These are phyloP conservation scores for Daldinia loculata DNA, from an alignment of 495 filamentous ascomycete genomes.

Conservation along the genomic window DNA sequence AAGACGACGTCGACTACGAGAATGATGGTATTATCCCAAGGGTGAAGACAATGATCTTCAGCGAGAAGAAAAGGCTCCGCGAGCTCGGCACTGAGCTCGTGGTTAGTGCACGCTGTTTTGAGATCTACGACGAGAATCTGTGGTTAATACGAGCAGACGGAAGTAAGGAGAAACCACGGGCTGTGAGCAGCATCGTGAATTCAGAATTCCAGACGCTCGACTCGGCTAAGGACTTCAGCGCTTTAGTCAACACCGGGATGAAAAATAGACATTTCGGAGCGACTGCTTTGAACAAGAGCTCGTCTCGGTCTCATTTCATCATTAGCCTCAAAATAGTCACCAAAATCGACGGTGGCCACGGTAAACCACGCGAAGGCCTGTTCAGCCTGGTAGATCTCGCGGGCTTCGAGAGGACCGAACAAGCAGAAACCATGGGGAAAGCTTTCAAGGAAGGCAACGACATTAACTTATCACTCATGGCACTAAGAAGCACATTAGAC, in stretches of 20 bases:
- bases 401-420: conserved; percentile 71
- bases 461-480: conserved; percentile 58
- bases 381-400: conserved; percentile 60
- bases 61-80: conserved; percentile 75
- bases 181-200: background rate
- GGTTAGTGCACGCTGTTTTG: conserved; percentile 91
- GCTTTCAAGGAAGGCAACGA: conserved; percentile 37
- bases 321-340: conserved; percentile 52
- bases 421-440: conserved; percentile 69
- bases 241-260: conserved; percentile 28
- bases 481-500: conserved; percentile 55
- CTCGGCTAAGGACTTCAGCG: conserved; percentile 23
- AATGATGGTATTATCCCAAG: conserved; percentile 96
- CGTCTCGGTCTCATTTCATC: conserved; percentile 59
- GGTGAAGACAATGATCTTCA: conserved; percentile 88
- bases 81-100: conserved; percentile 90
- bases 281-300: conserved; percentile 67
- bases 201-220: background rate
- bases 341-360: conserved; percentile 59
- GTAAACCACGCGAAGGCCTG: conserved; percentile 71
- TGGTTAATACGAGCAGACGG: conserved; percentile 82
- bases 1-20: conserved; percentile 77
- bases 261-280: conserved; percentile 61
- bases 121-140: conserved; percentile 95
- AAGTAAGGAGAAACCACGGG: conserved; percentile 70